Base-by-base conservation (phyloP, 352 stramenopile genomes). In the Globisporangium cederbergense region DNA sequence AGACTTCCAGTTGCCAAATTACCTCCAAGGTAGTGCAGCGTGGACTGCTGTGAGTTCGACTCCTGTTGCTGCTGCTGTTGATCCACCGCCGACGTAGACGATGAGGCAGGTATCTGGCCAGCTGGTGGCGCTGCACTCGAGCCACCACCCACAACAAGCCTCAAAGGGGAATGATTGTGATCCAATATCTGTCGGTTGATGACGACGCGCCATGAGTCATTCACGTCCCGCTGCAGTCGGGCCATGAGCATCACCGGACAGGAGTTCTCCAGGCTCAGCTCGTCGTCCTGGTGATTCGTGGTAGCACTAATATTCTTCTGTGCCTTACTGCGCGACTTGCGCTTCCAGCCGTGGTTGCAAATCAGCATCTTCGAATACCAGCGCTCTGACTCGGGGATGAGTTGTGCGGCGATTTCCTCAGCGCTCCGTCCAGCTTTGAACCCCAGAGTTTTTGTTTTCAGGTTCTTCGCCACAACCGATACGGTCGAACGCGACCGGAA, bases 331-430 rank as follows among this genome's bases (percentile, higher is more conserved):
- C 81, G 73, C 10, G 71, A 77, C 71, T 85, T 82, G 28, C 83
- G 80, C 56, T 89, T 89, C 83, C 83, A 91, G 0, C 83, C 83
- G 54, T 88, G 80, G 7, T 78, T 87, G 59, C 83, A 93, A 50
- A 90, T 91, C 20, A 91, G 58, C 65, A 93, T 63, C 67, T 93
- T 93, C 1, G 81, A 91, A 47, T 85, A 90, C 83, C 83, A 93
- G 38, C 86, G 88, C 50, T 76, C 74, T 13, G 72, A 49, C 22
- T 86, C 65, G 0, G 83, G 83, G 11, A 91, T 78, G 54, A 90
- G 22, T 18, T 79, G 74, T 2, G 61, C 67, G 0, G 50, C 62
- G 3, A 73, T 61, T 0, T 77, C 73, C 4, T 66, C 49, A 0
- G 50, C 38, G 0, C 66, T 57, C 28, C 79, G 80, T n/a, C 72